These are phyloP conservation scores for Mortierella sp. DNA, from an alignment of 371 early-diverging fungal species.

Conservation along the genomic window DNA sequence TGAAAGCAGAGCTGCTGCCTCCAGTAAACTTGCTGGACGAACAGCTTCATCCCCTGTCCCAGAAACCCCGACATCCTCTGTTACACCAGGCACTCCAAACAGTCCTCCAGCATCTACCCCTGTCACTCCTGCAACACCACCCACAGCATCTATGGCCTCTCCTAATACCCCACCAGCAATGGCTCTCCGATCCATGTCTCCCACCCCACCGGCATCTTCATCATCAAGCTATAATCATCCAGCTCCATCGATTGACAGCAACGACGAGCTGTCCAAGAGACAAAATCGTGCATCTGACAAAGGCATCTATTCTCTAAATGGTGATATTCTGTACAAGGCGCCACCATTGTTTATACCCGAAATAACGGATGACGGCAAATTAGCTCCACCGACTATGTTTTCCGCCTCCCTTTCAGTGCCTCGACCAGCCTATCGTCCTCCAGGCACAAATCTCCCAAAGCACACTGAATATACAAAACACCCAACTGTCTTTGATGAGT, in stretches of 20 bases:
- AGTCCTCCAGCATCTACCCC: background rate
- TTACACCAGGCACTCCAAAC: slow-evolving; percentile 3
- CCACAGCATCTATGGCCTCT: background rate
- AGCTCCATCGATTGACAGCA: background rate
- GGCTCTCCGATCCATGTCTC: slow-evolving; percentile 4
- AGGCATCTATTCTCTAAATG: slow-evolving; percentile 26
- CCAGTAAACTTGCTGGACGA: slow-evolving; percentile 1
- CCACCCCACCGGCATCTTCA: background rate
- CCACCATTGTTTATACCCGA: slow-evolving; percentile 40
- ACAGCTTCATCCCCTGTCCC: slow-evolving; percentile 6
- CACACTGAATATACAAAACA: slow-evolving; percentile 45
- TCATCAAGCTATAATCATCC: background rate
- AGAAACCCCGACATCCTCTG: slow-evolving; percentile 10
- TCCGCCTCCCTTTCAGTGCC: slow-evolving; percentile 32
- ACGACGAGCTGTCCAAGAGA: background rate
- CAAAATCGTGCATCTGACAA: slow-evolving; percentile 3
- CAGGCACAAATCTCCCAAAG: slow-evolving; percentile 36
- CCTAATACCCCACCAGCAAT: background rate
- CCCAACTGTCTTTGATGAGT: slow-evolving; percentile 40
- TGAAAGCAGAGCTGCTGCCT: slow-evolving; percentile 16
- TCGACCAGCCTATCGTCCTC: slow-evolving; percentile 34
- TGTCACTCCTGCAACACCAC: background rate
- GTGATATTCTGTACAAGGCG: slow-evolving; percentile 43
- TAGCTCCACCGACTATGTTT: slow-evolving; percentile 7
- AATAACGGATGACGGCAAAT: slow-evolving; percentile 22